Base-by-base conservation (phyloP, 2,329 filamentous ascomycete genomes). In the Raffaelea albimanens region DNA sequence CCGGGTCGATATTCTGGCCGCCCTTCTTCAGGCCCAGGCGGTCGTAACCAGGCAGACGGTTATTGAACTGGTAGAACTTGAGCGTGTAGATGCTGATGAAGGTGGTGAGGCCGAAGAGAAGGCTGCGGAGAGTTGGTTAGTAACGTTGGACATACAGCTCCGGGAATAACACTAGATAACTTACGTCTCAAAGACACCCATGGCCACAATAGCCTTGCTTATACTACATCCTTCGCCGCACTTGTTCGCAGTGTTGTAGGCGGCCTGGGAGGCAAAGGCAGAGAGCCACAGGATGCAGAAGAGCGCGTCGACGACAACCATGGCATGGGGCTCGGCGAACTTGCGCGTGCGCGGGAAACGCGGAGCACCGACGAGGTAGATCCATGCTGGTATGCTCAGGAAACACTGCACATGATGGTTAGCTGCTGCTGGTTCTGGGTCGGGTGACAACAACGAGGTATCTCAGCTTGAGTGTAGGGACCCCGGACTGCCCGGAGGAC, bases 331-430 rank as follows among this genome's bases (percentile, higher is more conserved):
- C 50, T 83, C 68, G 44, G 80, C 81, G 46, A 80, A 69, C 52
- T 70, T 76, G 47, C 76, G 72, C 4, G 81, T 81, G 52, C 80
- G 73, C 43, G 72, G 70, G 60, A 78, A 84, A 46, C 80, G 72
- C 39, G 80, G 80, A 3, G 79, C 75, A 72, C 82, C 78, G 55
- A 76, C 71, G 43, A 83, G 69, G 63, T 78, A 85, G 51, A 85
- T 71, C 68, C 80, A 80, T 40, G 78, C 77, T 0, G 78, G 79
- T 42, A 82, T 67, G 16, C 75, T 74, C 29, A 85, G 63, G 65
- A 84, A 83, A 63, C 77, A 82, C 81, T 85, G 50, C 5, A 33
- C 25, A 29, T 13, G 33, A 18, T n/a, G 34, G 47, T 50, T 46
- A 49, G 50, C 11, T 8, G 31, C 4, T 11, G 14, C 33, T 29